A percentile compares a stretch with the other conserved stretches of the same genome.
phyloP scores from a whole-genome alignment of 768 basidiomycete species.

The Kwoniella botswanensis region DNA sequence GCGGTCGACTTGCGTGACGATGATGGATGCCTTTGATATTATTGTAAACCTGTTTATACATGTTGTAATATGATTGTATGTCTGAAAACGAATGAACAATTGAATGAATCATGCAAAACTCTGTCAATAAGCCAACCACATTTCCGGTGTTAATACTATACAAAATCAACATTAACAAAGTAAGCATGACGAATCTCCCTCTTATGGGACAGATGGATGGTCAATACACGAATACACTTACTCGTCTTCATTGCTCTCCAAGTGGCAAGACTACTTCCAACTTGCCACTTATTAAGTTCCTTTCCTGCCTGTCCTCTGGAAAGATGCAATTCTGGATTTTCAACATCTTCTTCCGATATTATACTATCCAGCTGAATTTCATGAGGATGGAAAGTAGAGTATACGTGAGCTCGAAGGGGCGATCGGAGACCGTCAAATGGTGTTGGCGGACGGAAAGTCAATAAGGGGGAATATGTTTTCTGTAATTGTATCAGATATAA shows the following conservation, averaged over 20 bases:
- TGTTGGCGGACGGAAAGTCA: slow-evolving; percentile 51
- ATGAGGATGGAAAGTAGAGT: slow-evolving; percentile 40
- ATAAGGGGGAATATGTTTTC: slow-evolving; percentile 45
- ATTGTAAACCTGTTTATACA: not conserved
- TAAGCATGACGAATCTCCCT: not conserved
- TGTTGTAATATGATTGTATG: slow-evolving; percentile 1
- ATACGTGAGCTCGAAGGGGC: slow-evolving; percentile 51
- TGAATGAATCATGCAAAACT: not conserved
- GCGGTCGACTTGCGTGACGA: too few relatives aligned
- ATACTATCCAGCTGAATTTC: slow-evolving; percentile 52
- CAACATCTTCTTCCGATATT: slow-evolving; percentile 56
- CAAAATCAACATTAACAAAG: slow-evolving; percentile 12
- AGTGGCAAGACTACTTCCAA: slow-evolving; percentile 69
- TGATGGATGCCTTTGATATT: too few relatives aligned
- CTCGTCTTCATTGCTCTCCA: slow-evolving; percentile 79
- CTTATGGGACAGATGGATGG: not conserved
- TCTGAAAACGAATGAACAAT: not conserved
- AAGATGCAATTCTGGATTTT: slow-evolving; percentile 65
- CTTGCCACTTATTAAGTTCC: slow-evolving; percentile 70
- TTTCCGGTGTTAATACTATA: slow-evolving; percentile 46
- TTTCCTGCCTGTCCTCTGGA: slow-evolving; percentile 64
- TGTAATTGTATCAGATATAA: slow-evolving; percentile 34
- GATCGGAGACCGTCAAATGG: slow-evolving; percentile 43
- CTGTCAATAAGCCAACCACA: slow-evolving; percentile 45
- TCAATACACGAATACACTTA: slow-evolving; percentile 26